Base-by-base conservation (phyloP, 768 basidiomycete genomes). In the Tephrocybe sp. region DNA sequence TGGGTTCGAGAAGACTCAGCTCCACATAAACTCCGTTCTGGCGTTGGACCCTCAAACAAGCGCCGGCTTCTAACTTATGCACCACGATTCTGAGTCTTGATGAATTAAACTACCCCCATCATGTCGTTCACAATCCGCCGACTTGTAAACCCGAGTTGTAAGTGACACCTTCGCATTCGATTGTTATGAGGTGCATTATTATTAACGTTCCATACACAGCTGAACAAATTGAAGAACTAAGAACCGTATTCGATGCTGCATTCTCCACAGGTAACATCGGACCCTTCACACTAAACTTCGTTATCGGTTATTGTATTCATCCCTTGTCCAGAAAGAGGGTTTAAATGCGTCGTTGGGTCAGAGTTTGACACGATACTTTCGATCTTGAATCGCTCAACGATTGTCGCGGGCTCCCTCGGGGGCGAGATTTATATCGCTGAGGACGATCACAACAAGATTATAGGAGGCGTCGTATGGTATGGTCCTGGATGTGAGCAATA, bases 361-460 rank as follows among this genome's bases (percentile, higher is more conserved):
- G 33, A 49, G 3, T 49, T 50, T 16, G 11, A 17, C 13, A 33
- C 40, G 20, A 22, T 54, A 14, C 38, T 57, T 1, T 16, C 48
- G 8, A 34, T 51, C 26, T 38, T 53, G 19, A 50, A 53, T 40
- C 32, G 48, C 16, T 46, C 56, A 11, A 45, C 44, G 16, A 36
- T 54, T 20, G 19, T 54, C 3, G 39, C 48, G 10, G 45, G 45
- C 12, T 16, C 36, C 4, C 23, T 48, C 19, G 42, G 20, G 1
- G 52, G 49, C 10, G 49, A 57, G 31, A 54, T 54, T 13, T 44
- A 33, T 35, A 39, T 54, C 31, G 56, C 53, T 4, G 56, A 54
- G 26, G 52, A 54, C 26, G 23, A 6, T 8, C 30, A 39, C 19
- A 40, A 46, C 12, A 36, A 43, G 14, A n/a, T 54, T 16, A 45